A percentile compares a stretch with the other conserved stretches of the same genome.
phyloP scores from a whole-genome alignment of 2,329 filamentous ascomycete genomes.

The Gnomoniopsis smithogilvyi region DNA sequence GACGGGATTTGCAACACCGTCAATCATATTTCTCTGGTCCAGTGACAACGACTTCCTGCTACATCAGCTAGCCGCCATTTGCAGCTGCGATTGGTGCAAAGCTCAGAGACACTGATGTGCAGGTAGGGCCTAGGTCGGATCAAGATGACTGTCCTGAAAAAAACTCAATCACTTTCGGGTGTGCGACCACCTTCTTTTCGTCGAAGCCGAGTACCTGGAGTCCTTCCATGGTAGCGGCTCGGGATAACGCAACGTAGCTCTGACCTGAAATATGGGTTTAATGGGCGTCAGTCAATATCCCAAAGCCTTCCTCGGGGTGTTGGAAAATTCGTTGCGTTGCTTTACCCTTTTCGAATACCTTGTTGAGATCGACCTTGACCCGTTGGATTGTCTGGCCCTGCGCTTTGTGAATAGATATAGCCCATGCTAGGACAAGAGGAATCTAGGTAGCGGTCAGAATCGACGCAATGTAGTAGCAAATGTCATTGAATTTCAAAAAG shows the following conservation, averaged over 20 bases:
- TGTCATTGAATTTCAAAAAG: no score
- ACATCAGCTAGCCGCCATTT: no score
- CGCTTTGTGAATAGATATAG: slow-evolving; percentile 17
- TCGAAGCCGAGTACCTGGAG: slow-evolving; percentile 15
- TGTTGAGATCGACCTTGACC: slow-evolving; percentile 12
- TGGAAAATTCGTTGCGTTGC: no score
- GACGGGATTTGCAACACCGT: no score
- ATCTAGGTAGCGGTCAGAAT: neutral
- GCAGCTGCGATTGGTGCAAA: no score
- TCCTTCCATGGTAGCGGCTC: slow-evolving; percentile 11
- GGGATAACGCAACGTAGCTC: slow-evolving; percentile 15
- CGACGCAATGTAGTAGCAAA: no score
- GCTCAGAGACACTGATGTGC: no score
- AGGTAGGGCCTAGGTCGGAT: no score
- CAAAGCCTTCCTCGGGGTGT: no score
- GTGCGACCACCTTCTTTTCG: slow-evolving; percentile 7
- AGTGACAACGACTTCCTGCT: no score
- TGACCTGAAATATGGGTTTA: neutral
- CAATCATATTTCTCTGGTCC: no score
- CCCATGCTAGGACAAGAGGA: slow-evolving; percentile 14
- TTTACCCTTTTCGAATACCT: slow-evolving; percentile 15
- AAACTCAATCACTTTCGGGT: slow-evolving; percentile 11
- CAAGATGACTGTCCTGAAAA: neutral
- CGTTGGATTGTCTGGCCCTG: slow-evolving; percentile 18
- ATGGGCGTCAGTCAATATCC: neutral